Conservation (phyloP, 1,284 basidiomycete genomes). For the Boletus subluridellus region DNA sequence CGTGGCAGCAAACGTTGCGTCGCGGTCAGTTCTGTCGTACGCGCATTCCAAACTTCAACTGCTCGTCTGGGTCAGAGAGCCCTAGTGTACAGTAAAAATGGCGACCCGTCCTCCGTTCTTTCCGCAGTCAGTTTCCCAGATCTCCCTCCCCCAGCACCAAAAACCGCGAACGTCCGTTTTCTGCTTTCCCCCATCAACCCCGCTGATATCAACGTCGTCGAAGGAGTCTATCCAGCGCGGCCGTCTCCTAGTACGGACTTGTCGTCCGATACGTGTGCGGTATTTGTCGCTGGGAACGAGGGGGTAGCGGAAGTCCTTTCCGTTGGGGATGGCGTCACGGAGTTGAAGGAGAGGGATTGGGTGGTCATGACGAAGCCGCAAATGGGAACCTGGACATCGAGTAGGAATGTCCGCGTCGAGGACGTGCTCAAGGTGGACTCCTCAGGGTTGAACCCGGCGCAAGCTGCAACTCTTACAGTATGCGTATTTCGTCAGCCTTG, state of each 20-base stretch:
- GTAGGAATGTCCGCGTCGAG: constrained; percentile 48
- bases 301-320: constrained; percentile 67
- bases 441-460: constrained; percentile 50
- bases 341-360: constrained; percentile 62
- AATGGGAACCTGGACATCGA: constrained; percentile 74
- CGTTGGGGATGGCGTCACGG: constrained; percentile 51
- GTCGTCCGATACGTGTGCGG: constrained; percentile 34
- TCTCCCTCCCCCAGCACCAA: constrained; percentile 50
- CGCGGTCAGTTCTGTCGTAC: constrained; percentile 1
- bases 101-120: constrained; percentile 60
- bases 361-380: constrained; percentile 70
- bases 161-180: constrained; percentile 63
- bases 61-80: constrained; percentile 47
- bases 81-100: constrained; percentile 58
- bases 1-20: not conserved
- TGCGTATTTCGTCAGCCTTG: constrained; percentile 15
- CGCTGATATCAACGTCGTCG: constrained; percentile 75
- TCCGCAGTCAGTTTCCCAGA: constrained; percentile 49
- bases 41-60: constrained; percentile 24
- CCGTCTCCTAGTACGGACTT: constrained; percentile 46
- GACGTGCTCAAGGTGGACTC: constrained; percentile 64
- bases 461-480: constrained; percentile 71
- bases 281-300: constrained; percentile 76
- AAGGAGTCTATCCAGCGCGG: constrained; percentile 76
- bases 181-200: constrained; percentile 80